These are phyloP conservation scores for Lentinula lateritia DNA, from an alignment of 768 basidiomycete species.

Conservation along the genomic window DNA sequence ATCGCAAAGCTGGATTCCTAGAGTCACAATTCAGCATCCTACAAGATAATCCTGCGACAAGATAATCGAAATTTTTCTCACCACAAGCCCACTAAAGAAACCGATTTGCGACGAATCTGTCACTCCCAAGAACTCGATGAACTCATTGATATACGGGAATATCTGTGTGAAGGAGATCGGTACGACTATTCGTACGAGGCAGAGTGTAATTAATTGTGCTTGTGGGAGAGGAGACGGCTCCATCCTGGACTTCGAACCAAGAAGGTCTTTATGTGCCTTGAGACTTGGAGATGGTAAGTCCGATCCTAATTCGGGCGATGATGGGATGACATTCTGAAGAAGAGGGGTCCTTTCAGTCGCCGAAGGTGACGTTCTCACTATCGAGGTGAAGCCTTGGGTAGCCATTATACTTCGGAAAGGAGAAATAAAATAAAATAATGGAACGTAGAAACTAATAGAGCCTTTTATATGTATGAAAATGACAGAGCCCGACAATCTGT, in stretches of 20 bases:
- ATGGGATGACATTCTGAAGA: neutral
- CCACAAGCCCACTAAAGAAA: slow-evolving; percentile 66
- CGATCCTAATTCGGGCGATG: neutral
- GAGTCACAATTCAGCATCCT: neutral
- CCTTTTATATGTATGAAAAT: neutral
- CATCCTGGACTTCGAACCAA: neutral
- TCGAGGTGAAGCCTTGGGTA: neutral
- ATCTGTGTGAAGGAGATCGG: slow-evolving; percentile 62
- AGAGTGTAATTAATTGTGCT: slow-evolving; percentile 49
- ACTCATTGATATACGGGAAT: slow-evolving; percentile 68
- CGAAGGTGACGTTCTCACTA: neutral
- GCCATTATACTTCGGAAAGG: neutral
- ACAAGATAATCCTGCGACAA: neutral
- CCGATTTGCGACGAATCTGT: slow-evolving; percentile 58
- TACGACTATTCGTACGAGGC: slow-evolving; percentile 50
- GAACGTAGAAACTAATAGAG: neutral
- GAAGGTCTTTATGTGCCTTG: neutral
- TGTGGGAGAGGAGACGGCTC: slow-evolving; percentile 40
- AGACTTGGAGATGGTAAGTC: neutral
- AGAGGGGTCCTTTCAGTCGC: neutral
- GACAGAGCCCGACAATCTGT: neutral
- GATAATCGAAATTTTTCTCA: slow-evolving; percentile 21
- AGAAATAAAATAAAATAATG: neutral
- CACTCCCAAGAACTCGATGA: slow-evolving; percentile 50
- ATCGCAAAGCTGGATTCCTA: slow-evolving; percentile 66